Evolutionary conservation across 192 early-diverging fungal species (phyloP).

Genomic region (Phycomyces blakesleeanus): DNA sequence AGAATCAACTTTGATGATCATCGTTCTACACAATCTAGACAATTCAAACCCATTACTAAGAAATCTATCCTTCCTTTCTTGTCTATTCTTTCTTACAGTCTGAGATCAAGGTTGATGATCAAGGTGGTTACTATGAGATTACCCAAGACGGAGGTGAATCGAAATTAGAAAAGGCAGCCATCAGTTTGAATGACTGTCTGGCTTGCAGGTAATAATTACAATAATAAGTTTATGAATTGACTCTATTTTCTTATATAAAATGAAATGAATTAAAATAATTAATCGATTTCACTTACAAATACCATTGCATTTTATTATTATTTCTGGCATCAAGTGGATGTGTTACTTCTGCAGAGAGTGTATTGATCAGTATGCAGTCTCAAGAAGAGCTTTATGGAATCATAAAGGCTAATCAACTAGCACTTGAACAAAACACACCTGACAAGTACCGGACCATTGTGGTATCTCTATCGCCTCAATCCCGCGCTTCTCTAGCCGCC

Average conservation of each 20-base stretch:
- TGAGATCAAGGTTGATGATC: conserved; percentile 67
- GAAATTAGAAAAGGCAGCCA: conserved; percentile 80
- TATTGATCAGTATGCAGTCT: conserved; percentile 89
- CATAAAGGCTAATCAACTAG: conserved; percentile 55
- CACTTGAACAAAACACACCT: conserved; percentile 20
- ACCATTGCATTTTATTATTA: not conserved
- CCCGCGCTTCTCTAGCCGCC: conserved; percentile 82
- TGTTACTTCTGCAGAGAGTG: conserved; percentile 95
- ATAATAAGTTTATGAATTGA: too few species aligned
- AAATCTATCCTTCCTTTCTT: too few species aligned
- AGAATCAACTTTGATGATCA: too few species aligned
- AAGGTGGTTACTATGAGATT: conserved; percentile 90
- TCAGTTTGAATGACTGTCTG: conserved; percentile 94
- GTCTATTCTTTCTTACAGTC: conserved; percentile 37
- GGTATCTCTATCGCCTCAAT: conserved; percentile 88
- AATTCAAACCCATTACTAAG: too few species aligned
- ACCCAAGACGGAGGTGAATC: conserved; percentile 77
- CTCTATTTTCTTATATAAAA: too few species aligned
- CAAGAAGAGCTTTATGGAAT: conserved; percentile 82
- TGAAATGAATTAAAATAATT: too few species aligned
- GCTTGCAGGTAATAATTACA: conserved; percentile 93
- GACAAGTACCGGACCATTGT: conserved; percentile 59
- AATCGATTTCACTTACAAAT: too few species aligned
- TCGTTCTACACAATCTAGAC: not conserved
- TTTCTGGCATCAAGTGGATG: conserved; percentile 62